A percentile compares a stretch with the other conserved stretches of the same genome.
Evolutionary conservation across 1,284 basidiomycete species (phyloP).

Genomic region (Ganoderma boninense): DNA sequence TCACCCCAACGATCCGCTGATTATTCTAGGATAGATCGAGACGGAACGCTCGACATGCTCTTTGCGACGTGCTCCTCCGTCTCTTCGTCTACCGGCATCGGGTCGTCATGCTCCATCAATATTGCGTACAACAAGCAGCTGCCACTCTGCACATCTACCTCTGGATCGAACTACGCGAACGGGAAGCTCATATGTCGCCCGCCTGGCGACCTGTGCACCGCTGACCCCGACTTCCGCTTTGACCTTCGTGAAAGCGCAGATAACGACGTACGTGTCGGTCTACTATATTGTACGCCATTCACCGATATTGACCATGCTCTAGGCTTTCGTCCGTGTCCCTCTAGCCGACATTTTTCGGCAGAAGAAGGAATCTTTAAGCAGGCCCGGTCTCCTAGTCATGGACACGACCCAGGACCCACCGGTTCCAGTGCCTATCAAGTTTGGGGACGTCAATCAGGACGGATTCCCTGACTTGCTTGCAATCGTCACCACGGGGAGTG

Average conservation of each 20-base stretch:
- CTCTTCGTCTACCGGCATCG: slow-evolving; percentile 73
- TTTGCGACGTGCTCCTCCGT: slow-evolving; percentile 86
- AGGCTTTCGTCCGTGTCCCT: slow-evolving; percentile 77
- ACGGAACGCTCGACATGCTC: slow-evolving; percentile 96
- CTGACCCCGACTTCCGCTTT: slow-evolving; percentile 86
- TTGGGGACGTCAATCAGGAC: slow-evolving; percentile 94
- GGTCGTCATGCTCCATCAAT: slow-evolving; percentile 83
- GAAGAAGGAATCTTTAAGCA: slow-evolving; percentile 40
- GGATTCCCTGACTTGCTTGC: slow-evolving; percentile 93
- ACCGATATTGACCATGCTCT: background rate
- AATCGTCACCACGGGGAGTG: slow-evolving; percentile 59
- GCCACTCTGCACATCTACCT: slow-evolving; percentile 73
- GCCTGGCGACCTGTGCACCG: slow-evolving; percentile 83
- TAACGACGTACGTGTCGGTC: slow-evolving; percentile 58
- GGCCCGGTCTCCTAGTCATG: slow-evolving; percentile 71
- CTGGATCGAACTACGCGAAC: slow-evolving; percentile 54
- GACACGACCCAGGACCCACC: slow-evolving; percentile 70
- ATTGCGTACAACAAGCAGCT: slow-evolving; percentile 96
- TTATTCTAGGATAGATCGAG: slow-evolving; percentile 71
- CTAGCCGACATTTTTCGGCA: slow-evolving; percentile 69
- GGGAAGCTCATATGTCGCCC: slow-evolving; percentile 74
- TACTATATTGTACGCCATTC: background rate
- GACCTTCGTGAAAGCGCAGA: slow-evolving; percentile 62
- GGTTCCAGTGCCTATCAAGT: slow-evolving; percentile 80
- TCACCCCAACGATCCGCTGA: background rate